phyloP scores from a whole-genome alignment of 495 filamentous ascomycete genomes.

The Podospora anserina region DNA sequence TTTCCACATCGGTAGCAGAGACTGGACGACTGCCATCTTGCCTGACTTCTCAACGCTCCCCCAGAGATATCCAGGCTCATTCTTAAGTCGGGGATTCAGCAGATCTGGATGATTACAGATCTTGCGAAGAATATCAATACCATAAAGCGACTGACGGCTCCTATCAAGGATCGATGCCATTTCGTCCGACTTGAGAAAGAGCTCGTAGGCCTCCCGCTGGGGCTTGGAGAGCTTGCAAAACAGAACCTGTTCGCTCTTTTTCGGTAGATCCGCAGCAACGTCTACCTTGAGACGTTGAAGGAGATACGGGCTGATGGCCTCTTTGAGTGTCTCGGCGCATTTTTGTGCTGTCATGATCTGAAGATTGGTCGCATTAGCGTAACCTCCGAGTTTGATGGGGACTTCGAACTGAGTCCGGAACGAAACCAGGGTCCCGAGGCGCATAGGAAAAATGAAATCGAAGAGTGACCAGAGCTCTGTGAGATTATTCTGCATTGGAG shows the following conservation, averaged over 20 bases:
- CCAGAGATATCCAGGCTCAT: slow-evolving; percentile 64
- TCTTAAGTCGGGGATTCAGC: slow-evolving; percentile 57
- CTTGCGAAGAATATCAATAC: slow-evolving; percentile 88
- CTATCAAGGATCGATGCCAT: slow-evolving; percentile 73
- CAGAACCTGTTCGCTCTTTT: slow-evolving; percentile 91
- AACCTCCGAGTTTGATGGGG: slow-evolving; percentile 86
- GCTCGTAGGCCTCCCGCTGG: slow-evolving; percentile 72
- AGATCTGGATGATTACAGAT: slow-evolving; percentile 97
- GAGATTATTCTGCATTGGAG: slow-evolving; percentile 97
- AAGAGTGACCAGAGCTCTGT: slow-evolving; percentile 98
- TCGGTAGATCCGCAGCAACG: slow-evolving; percentile 86
- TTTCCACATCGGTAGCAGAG: slow-evolving; percentile 81
- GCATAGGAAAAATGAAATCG: slow-evolving; percentile 95
- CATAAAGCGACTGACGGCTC: slow-evolving; percentile 74
- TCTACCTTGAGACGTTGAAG: slow-evolving; percentile 93
- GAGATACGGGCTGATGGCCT: slow-evolving; percentile 86
- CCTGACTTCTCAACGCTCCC: slow-evolving; percentile 73
- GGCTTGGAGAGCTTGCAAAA: slow-evolving; percentile 85
- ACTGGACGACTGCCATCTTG: slow-evolving; percentile 91
- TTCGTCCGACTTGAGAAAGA: slow-evolving; percentile 78
- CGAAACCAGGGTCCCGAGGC: slow-evolving; percentile 81
- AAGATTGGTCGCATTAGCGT: slow-evolving; percentile 87
- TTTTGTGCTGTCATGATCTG: slow-evolving; percentile 88
- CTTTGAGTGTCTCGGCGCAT: slow-evolving; percentile 86
- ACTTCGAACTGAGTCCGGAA: slow-evolving; percentile 89